Evolutionary conservation across 306 rosid genomes (phyloP).

Genomic region (Senna tora): DNA sequence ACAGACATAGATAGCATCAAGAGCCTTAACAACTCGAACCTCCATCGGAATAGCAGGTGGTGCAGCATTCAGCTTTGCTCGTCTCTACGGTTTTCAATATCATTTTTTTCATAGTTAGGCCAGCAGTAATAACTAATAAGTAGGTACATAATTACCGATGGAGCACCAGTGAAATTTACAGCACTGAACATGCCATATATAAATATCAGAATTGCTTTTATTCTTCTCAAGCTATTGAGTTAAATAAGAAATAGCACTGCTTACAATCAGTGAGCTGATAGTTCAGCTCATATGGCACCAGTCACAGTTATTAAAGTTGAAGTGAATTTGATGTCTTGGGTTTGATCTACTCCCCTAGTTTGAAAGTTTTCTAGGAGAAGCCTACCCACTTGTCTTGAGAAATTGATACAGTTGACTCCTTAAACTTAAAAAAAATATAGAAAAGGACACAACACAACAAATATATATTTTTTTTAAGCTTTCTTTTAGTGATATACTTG

Average conservation of each 20-base stretch:
- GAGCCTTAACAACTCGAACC: slow-evolving; percentile 76
- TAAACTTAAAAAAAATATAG: too few relatives aligned
- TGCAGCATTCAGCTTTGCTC: slow-evolving; percentile 61
- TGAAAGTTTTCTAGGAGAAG: background rate
- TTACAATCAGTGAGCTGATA: background rate
- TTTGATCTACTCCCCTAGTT: background rate
- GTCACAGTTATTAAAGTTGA: background rate
- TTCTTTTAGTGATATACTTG: too few relatives aligned
- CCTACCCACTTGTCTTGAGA: slow-evolving; percentile 10
- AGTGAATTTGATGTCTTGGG: background rate
- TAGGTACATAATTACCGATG: background rate
- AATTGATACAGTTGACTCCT: too few relatives aligned
- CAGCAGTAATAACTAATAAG: background rate
- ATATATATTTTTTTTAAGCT: too few relatives aligned
- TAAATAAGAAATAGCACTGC: slow-evolving; percentile 10
- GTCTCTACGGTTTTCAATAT: slow-evolving; percentile 53
- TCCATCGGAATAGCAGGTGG: slow-evolving; percentile 69
- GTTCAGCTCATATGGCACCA: background rate
- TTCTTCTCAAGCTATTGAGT: slow-evolving; percentile 14
- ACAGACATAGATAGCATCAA: slow-evolving; percentile 80
- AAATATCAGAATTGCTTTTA: slow-evolving; percentile 18
- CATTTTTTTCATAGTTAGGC: slow-evolving; percentile 5
- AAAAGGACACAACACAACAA: too few relatives aligned
- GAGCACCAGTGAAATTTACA: background rate
- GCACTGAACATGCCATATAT: background rate